These are phyloP conservation scores for Amanita fuliginea DNA, from an alignment of 768 basidiomycete species.

Conservation along the genomic window DNA sequence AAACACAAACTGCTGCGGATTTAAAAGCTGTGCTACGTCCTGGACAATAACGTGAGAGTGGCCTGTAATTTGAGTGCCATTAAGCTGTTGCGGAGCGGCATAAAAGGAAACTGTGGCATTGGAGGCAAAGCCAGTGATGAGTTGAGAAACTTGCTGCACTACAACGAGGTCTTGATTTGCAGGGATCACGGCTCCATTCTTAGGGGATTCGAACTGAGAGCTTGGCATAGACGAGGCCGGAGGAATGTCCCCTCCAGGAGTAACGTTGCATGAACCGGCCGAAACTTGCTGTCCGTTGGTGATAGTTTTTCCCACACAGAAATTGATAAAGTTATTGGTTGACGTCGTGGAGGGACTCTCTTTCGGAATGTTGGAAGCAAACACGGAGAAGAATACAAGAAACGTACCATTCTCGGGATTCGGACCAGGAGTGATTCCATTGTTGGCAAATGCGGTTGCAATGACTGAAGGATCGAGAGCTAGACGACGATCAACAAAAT, in stretches of 20 bases:
- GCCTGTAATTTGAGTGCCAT: conserved; percentile 30
- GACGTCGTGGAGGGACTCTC: conserved; percentile 38
- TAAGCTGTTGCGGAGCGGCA: conserved; percentile 40
- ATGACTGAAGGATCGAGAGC: conserved; percentile 44
- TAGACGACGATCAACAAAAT: conserved; percentile 9
- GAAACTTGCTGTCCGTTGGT: conserved; percentile 41
- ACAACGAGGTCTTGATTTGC: conserved; percentile 37
- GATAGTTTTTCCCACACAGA: conserved; percentile 27
- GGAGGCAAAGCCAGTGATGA: conserved; percentile 38
- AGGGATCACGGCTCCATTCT: conserved; percentile 28
- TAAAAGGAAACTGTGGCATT: conserved; percentile 38
- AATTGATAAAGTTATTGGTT: conserved; percentile 52
- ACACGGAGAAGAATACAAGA: background rate
- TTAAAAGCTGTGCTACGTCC: conserved; percentile 25
- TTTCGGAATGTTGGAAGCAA: conserved; percentile 13
- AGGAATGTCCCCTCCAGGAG: conserved; percentile 41
- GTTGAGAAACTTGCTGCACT: conserved; percentile 26
- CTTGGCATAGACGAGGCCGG: conserved; percentile 31
- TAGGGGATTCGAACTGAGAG: conserved; percentile 30
- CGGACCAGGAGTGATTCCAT: conserved; percentile 32
- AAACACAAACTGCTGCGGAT: conserved; percentile 40
- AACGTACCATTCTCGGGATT: conserved; percentile 13
- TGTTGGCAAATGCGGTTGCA: conserved; percentile 35
- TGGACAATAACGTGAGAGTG: conserved; percentile 48
- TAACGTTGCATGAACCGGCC: conserved; percentile 44